phyloP scores from a whole-genome alignment of 495 filamentous ascomycete species.

The Lasiosphaeris hirsuta region DNA sequence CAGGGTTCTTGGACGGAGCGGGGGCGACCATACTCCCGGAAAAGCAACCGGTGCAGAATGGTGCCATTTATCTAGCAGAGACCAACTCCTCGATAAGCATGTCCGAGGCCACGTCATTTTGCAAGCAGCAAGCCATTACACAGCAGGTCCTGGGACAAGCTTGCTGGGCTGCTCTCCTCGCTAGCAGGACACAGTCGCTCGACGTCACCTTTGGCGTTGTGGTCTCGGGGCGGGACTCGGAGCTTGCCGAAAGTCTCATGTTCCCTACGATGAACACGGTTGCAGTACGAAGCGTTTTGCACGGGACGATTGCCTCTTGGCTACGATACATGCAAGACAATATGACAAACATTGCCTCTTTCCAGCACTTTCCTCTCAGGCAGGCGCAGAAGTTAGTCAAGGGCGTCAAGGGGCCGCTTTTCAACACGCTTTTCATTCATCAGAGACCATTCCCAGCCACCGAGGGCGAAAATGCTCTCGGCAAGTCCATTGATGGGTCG shows the following conservation, averaged over 20 bases:
- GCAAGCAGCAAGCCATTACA: slow-evolving; percentile 54
- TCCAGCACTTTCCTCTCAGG: slow-evolving; percentile 66
- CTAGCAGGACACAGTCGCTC: slow-evolving; percentile 49
- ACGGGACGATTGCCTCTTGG: slow-evolving; percentile 59
- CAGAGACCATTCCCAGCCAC: slow-evolving; percentile 36
- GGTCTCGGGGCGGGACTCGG: slow-evolving; percentile 63
- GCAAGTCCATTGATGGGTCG: slow-evolving; percentile 54
- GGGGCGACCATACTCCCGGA: slow-evolving; percentile 34
- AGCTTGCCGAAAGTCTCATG: slow-evolving; percentile 54
- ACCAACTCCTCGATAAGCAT: slow-evolving; percentile 36
- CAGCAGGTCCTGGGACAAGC: slow-evolving; percentile 63
- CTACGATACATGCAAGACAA: slow-evolving; percentile 63
- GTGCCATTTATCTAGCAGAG: slow-evolving; percentile 44
- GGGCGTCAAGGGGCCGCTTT: slow-evolving; percentile 37
- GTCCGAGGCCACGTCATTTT: slow-evolving; percentile 46
- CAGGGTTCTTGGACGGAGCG: slow-evolving; percentile 50
- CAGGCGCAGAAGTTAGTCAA: slow-evolving; percentile 50
- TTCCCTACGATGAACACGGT: slow-evolving; percentile 82
- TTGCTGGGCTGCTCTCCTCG: slow-evolving; percentile 62
- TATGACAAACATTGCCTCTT: slow-evolving; percentile 45
- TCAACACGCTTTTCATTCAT: slow-evolving; percentile 71
- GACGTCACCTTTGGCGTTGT: slow-evolving; percentile 71
- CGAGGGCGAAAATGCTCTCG: slow-evolving; percentile 11
- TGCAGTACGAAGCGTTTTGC: slow-evolving; percentile 57
- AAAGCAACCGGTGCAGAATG: neutral